A percentile compares a stretch with the other conserved stretches of the same genome.
Conservation (phyloP, 129 eudicot genomes). For the Artemisia annua region DNA sequence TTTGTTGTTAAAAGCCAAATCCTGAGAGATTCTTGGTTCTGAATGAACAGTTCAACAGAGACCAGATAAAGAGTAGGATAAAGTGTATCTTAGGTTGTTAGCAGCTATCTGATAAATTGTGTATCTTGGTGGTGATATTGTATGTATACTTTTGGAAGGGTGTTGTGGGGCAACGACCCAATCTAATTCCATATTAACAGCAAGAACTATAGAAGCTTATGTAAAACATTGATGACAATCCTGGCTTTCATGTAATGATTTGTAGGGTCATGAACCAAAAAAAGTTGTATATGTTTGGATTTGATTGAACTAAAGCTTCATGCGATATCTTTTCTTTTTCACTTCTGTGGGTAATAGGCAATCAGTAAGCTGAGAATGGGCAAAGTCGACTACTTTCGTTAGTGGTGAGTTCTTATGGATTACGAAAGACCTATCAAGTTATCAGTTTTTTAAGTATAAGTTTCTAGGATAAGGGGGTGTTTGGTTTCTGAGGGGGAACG, state of each 20-base stretch:
- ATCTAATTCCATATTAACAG: conserved; percentile 24
- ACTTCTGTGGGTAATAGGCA: neutral
- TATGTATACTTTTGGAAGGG: conserved; percentile 22
- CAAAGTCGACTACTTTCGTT: neutral
- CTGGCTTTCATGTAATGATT: neutral
- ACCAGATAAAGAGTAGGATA: neutral
- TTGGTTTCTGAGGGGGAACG: no score
- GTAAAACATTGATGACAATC: conserved; percentile 21
- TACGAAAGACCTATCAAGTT: neutral
- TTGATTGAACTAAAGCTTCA: conserved; percentile 10
- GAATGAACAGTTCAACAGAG: neutral
- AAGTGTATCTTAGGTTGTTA: conserved; percentile 19
- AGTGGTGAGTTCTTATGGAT: neutral
- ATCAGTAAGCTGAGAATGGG: no score
- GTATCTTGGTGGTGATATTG: conserved; percentile 22
- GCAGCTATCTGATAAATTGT: neutral
- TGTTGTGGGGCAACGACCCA: conserved; percentile 5
- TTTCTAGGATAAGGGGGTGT: no score
- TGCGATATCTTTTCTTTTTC: neutral
- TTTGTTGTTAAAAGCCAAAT: conserved; percentile 36
- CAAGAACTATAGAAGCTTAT: conserved; percentile 3
- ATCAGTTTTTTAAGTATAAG: neutral
- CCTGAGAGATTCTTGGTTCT: neutral
- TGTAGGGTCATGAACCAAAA: conserved; percentile 7
- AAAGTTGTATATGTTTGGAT: conserved; percentile 25